Evolutionary conservation across 116 monocot genomes (phyloP), one percentile per base, ranked within the genome.

Genomic region (Trichopus zeylanicus): DNA sequence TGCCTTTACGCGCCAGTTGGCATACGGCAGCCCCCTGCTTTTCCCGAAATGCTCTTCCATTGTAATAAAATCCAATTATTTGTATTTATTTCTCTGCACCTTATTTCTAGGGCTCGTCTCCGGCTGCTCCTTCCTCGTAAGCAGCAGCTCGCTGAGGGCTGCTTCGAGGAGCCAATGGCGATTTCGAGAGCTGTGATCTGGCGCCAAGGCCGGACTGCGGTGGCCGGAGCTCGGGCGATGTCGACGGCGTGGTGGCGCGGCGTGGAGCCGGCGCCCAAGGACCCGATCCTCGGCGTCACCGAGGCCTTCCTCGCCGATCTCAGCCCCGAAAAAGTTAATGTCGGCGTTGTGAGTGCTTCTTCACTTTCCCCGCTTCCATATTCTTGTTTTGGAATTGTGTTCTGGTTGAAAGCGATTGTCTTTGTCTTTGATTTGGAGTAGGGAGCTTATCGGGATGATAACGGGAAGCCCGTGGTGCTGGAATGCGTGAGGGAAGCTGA

Each of bases 371-470:
- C 25, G 1, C 4, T 24, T 38, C 9, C 6, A n/a, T n/a, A n/a
- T 30, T 27, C 35, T 20, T 31, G 31, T 23, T n/a, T 63, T 29
- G 11, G 34, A 12, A 16, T 31, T 60, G 29, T 31, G 20, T 55
- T 67, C 19, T 8, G 21, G 7, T 10, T 23, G 10, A 6, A 6
- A 38, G n/a, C 2, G 11, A 13, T 53, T 9, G 33, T 21, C n/a
- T 55, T 62, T 37, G 21, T 34, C 0, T 57, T 24, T 64, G 55
- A 47, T 53, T 3, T 33, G 18, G 9, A 38, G 0, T 63, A 97
- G 97, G 97, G 97, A 62, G 97, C 97, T 70, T 98, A 98, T 64
- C 74, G 97, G 4, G 97, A 98, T 67, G 91, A 98, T 64, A 67
- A 88, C 53, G 91, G 97, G 64, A 91, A 91, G 73, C 91, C 97